Evolutionary conservation across 768 basidiomycete species (phyloP).

Genomic region (Hemileccinum rubropunctum): DNA sequence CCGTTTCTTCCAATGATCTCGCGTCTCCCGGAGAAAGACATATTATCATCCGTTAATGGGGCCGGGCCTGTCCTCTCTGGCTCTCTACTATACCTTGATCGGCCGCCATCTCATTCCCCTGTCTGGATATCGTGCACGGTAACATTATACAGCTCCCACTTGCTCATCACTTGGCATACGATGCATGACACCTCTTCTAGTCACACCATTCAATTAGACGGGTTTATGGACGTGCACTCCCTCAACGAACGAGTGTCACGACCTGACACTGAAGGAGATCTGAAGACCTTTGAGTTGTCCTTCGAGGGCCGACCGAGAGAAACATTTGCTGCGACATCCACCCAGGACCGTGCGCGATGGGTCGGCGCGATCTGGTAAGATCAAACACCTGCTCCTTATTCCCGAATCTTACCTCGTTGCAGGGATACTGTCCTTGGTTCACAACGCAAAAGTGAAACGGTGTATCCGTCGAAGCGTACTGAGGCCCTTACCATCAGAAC

Average conservation of each 20-base stretch:
- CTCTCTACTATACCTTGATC: conserved; percentile 49
- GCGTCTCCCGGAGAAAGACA: conserved; percentile 1
- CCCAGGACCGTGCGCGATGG: conserved; percentile 68
- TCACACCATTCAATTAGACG: conserved; percentile 46
- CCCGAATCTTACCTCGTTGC: conserved; percentile 1
- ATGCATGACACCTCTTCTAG: conserved; percentile 39
- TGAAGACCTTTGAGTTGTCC: conserved; percentile 62
- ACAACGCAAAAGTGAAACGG: conserved; percentile 20
- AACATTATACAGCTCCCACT: conserved; percentile 35
- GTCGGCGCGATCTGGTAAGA: conserved; percentile 70
- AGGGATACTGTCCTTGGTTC: conserved; percentile 61
- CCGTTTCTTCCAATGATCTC: not conserved
- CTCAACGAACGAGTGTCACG: conserved; percentile 48
- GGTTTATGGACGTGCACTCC: conserved; percentile 66
- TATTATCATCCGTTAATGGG: not conserved
- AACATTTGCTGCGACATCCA: conserved; percentile 59
- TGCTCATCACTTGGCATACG: conserved; percentile 50
- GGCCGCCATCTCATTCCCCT: conserved; percentile 30
- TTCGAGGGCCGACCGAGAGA: conserved; percentile 53
- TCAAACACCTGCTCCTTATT: not conserved
- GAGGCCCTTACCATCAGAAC: conserved; percentile 18
- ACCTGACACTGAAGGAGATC: conserved; percentile 39
- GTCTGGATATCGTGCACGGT: conserved; percentile 52
- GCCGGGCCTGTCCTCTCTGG: conserved; percentile 10
- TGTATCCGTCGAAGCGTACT: not conserved